Conservation (phyloP, 495 filamentous ascomycete species). For the Annulohypoxylon bovei region DNA sequence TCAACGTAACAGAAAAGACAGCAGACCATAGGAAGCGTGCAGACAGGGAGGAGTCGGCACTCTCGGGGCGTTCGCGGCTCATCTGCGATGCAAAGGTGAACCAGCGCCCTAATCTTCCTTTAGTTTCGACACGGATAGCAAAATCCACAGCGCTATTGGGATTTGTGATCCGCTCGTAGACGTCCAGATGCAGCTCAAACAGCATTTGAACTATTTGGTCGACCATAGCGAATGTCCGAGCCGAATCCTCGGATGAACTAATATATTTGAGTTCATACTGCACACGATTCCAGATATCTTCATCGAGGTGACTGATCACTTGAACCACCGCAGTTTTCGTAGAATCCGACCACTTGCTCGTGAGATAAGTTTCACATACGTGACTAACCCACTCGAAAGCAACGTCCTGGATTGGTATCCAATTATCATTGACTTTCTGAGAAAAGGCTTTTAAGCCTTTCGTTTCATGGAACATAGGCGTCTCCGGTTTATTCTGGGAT, state of each 20-base stretch:
- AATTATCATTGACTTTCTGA: constrained; percentile 60
- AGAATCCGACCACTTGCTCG: constrained; percentile 73
- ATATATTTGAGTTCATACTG: constrained; percentile 53
- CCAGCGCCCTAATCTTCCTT: constrained; percentile 80
- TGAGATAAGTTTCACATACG: constrained; percentile 69
- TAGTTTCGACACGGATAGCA: constrained; percentile 66
- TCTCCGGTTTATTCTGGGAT: constrained; percentile 60
- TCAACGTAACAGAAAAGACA: constrained; percentile 75
- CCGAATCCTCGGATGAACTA: constrained; percentile 35
- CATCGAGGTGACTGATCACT: constrained; percentile 73
- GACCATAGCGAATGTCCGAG: constrained; percentile 32
- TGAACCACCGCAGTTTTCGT: constrained; percentile 77
- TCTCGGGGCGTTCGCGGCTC: constrained; percentile 54
- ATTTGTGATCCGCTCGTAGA: constrained; percentile 79
- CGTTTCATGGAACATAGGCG: constrained; percentile 64
- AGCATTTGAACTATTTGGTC: constrained; percentile 76
- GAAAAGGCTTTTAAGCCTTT: constrained; percentile 68
- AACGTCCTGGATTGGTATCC: constrained; percentile 69
- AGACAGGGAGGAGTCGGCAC: constrained; percentile 58
- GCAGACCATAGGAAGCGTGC: constrained; percentile 85
- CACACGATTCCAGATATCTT: constrained; percentile 69
- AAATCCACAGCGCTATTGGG: constrained; percentile 74
- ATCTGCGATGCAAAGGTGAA: constrained; percentile 72
- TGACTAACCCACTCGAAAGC: constrained; percentile 71
- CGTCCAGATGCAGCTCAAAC: constrained; percentile 89